These are phyloP conservation scores for Pleurotus citrinopileatus DNA, from an alignment of 768 basidiomycete genomes.

Conservation along the genomic window DNA sequence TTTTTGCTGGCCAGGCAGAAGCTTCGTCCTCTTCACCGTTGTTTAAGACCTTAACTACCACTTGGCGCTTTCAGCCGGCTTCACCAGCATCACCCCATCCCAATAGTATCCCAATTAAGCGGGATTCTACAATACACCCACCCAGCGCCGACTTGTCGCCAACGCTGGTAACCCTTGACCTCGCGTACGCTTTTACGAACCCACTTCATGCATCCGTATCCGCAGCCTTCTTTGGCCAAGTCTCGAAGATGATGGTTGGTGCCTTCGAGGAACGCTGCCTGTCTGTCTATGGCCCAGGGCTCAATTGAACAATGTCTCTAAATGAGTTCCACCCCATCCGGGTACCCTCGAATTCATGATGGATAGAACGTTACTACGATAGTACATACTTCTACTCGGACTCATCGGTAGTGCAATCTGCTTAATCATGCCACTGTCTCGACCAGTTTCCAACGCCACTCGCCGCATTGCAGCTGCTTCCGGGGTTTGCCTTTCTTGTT, in stretches of 20 bases:
- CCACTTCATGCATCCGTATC: slow-evolving; percentile 85
- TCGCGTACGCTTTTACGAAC: slow-evolving; percentile 84
- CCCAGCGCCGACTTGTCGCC: slow-evolving; percentile 30
- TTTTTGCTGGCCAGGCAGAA: slow-evolving; percentile 48
- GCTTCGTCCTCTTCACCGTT: slow-evolving; percentile 70
- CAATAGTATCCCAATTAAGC: slow-evolving; percentile 10
- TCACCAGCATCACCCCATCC: slow-evolving; percentile 39
- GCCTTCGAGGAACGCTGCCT: slow-evolving; percentile 89
- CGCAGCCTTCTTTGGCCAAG: slow-evolving; percentile 79
- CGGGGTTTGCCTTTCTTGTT: slow-evolving; percentile 8
- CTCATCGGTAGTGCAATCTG: neutral
- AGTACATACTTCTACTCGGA: neutral
- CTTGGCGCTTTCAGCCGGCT: slow-evolving; percentile 71
- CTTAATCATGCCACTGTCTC: neutral
- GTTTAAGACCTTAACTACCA: slow-evolving; percentile 68
- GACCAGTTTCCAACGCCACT: slow-evolving; percentile 6
- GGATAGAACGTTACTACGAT: neutral
- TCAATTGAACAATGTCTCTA: slow-evolving; percentile 11
- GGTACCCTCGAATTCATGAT: neutral
- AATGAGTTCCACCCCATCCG: too few relatives aligned
- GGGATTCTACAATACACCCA: neutral
- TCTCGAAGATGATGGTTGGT: slow-evolving; percentile 85
- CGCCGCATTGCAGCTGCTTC: neutral
- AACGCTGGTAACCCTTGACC: slow-evolving; percentile 83
- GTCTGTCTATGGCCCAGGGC: slow-evolving; percentile 60